Evolutionary conservation across 2,329 filamentous ascomycete genomes (phyloP), one percentile per base, ranked within the genome.

Genomic region (Phialemoniopsis sp.): DNA sequence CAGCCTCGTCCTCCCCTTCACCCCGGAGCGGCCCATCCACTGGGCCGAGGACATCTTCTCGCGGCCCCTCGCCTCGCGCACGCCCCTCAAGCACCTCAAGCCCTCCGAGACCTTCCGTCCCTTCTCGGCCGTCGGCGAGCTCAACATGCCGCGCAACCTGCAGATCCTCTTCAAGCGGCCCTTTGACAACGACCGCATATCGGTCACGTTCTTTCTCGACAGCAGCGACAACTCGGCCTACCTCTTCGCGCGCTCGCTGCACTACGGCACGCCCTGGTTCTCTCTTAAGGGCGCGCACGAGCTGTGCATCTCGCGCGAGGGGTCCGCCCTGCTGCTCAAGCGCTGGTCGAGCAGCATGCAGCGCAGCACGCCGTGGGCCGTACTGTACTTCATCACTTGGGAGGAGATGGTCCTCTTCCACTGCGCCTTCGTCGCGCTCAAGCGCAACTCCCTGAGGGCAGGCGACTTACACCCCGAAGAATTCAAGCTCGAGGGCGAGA

Each of bases 31-130:
- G 6, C 21, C 21, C 26, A 21, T 38, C 43, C 78, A 82, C 50
- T 83, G 79, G 79, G 76, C 78, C 6, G 70, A 80, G 47, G 67
- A 74, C 31, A 78, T 82, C 17, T 82, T 82, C 46, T 72, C 73
- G 1, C 61, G 72, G 15, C 72, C 73, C 0, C 58, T 78, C 30
- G 67, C 75, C 1, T 69, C 67, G 10, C 63, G 69, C 12, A 79
- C 74, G 5, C 61, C 65, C 5, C 56, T 80, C 37, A 70, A 66
- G 47, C 61, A 69, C 35, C 46, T 62, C 12, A 55, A 52, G 36
- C 45, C 47, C 63, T 64, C 44, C 45, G 57, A 34, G 9, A 19
- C 13, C 15, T 18, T 15, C 16, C 18, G 17, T 21, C 21, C 10
- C n/a, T 33, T 32, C 16, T 4, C 13, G 65, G 39, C 60, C 60